Evolutionary conservation across 2,329 filamentous ascomycete species (phyloP), one percentile per base, ranked within the genome.

Genomic region (Stachybotrys elegans): DNA sequence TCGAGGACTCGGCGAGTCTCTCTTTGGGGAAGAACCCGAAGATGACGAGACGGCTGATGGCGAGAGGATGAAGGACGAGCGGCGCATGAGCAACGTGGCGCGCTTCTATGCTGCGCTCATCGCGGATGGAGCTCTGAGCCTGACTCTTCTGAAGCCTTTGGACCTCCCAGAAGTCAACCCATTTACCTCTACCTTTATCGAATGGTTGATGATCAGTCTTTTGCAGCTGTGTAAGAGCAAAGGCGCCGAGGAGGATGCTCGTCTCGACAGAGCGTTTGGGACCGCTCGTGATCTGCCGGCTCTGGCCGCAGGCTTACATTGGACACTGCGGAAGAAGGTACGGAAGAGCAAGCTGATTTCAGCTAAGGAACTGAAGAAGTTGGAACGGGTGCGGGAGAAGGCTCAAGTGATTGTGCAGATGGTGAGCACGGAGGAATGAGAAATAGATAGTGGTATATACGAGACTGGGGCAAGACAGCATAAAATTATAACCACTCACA

Each of bases 1-100:
- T 65, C 84, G 86, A 56, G 77, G 81, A 27, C 79, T 96, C 65
- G 92, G 90, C n/a, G 91, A 95, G 63, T 79, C 77, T 3, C 78
- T 86, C 27, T 84, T 86, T 36, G 82, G 80, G 6, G 81, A 82
- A 31, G 77, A 76, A 14, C 71, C 73, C 4, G 79, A 83, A 6
- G 78, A 81, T 3, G 78, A 78, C 9, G 69, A 70, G 20, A 69
- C 71, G 13, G 77, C 76, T 13, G 68, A 70, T 3, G 66, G 68
- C 36, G 63, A 72, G 44, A 62, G 63, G 12, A 63, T 70, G 51
- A 65, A 60, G 45, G 79, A 81, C 22, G 62, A 73, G 46, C 63
- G 69, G 14, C 71, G 75, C 22, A 57, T 79, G 5, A 67, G 71
- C 45, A 76, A 79, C 47, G 69, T 76, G 37, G 76, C 75, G 11